Base-by-base conservation (phyloP, 1,284 basidiomycete species). In the Ganoderma leucocontextum region DNA sequence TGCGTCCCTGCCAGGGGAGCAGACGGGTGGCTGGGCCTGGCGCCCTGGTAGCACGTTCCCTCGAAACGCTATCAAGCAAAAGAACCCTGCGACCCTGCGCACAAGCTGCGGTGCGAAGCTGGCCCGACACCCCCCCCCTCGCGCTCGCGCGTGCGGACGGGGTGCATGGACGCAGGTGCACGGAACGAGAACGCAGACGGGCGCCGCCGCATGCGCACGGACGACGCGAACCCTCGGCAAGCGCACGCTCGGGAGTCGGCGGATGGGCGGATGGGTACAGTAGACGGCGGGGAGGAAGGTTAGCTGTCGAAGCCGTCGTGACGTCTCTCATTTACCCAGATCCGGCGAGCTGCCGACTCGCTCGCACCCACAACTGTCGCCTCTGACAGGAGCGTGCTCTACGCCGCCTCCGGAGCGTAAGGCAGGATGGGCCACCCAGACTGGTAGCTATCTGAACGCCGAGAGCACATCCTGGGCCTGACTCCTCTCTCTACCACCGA, bases 331-430 rank as follows among this genome's bases (percentile, higher is more conserved):
- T 66, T 47, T 66, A 62, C 60, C 65, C 60, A 9, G 36, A 62
- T 57, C 36, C n/a, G 60, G 65, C 36, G 41, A 62, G 62, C 38
- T 33, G 38, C 58, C n/a, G 60, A 42, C 38, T 66, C 62, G 42
- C 60, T 53, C 65, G 60, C 65, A 62, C 65, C 65, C 65, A 66
- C 65, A 66, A 66, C 65, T 59, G 65, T 66, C 60, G n/a, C 13
- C 36, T 39, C 36, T 60, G 58, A 60, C 58, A 60, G 58, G 33
- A 47, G 4, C 59, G 29, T 15, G 29, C 38, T 42, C 42, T 10
- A 25, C 60, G 42, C 44, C 25, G 52, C n/a, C 44, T 15, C 19
- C 33, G 38, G 62, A 63, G 22, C 22, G 42, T 33, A 63, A 42
- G 55, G 55, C 55, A 64, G 41, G 55, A 19, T 9, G 10, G 57